Conservation (phyloP, 1,284 basidiomycete genomes). For the Marasmius fiardii region DNA sequence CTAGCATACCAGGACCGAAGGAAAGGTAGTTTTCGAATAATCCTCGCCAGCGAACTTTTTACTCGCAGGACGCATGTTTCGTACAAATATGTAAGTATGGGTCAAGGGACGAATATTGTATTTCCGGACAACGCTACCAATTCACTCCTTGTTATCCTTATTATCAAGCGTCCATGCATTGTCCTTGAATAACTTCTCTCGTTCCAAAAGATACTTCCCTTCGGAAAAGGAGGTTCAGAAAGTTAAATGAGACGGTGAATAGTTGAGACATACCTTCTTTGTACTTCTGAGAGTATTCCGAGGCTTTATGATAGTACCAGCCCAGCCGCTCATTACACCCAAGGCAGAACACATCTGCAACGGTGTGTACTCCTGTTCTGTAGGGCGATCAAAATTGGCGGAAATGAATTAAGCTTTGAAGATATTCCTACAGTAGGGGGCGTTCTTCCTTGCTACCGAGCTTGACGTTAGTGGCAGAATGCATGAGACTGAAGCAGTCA, state of each 20-base stretch:
- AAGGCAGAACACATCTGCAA: conserved; percentile 75
- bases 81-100: too few relatives aligned
- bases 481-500: conserved; percentile 55
- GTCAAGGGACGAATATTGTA: too few relatives aligned
- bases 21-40: too few relatives aligned
- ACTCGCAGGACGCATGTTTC: too few relatives aligned
- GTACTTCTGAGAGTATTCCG: conserved; percentile 79
- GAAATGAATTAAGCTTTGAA: not conserved
- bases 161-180: conserved; percentile 71
- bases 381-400: conserved; percentile 4
- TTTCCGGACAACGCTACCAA: too few relatives aligned
- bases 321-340: conserved; percentile 79
- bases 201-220: conserved; percentile 86
- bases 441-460: conserved; percentile 76
- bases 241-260: not conserved
- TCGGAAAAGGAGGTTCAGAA: conserved; percentile 1
- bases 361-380: conserved; percentile 82
- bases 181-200: conserved; percentile 76
- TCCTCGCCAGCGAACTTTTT: too few relatives aligned
- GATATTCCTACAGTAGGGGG: conserved; percentile 61
- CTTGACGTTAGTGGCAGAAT: conserved; percentile 74
- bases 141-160: not conserved
- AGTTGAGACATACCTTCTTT: conserved; percentile 65
- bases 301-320: conserved; percentile 84
- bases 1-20: too few relatives aligned